A percentile compares a stretch with the other conserved stretches of the same genome.
phyloP scores from a whole-genome alignment of 129 eudicot genomes.

The Pseudognaphalium luteoalbum region DNA sequence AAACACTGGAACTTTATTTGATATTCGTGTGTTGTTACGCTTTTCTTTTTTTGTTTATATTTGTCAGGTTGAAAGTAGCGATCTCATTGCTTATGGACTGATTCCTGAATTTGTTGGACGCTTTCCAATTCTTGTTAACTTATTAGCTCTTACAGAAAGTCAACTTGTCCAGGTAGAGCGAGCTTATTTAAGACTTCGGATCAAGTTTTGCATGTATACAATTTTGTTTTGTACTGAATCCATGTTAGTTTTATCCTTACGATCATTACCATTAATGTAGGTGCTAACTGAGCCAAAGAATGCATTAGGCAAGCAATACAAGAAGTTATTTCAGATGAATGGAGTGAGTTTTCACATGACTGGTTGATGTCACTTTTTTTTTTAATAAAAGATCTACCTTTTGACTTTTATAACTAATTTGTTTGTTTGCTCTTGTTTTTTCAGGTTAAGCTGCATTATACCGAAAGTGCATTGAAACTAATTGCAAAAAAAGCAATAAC shows the following conservation, averaged over 20 bases:
- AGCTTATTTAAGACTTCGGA: neutral
- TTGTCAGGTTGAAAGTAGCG: constrained; percentile 81
- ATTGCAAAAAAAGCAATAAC: constrained; percentile 67
- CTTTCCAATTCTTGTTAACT: constrained; percentile 76
- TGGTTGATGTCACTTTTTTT: no score
- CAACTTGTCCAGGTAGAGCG: constrained; percentile 74
- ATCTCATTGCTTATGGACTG: constrained; percentile 74
- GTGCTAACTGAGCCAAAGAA: constrained; percentile 81
- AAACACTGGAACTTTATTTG: neutral
- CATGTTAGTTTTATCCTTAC: constrained; percentile 3
- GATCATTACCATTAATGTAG: constrained; percentile 29
- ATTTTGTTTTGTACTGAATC: no score
- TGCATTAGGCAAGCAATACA: constrained; percentile 84
- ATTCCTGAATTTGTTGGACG: constrained; percentile 91
- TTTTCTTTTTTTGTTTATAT: neutral
- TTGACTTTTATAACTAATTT: constrained; percentile 20
- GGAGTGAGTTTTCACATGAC: constrained; percentile 42
- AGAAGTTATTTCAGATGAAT: constrained; percentile 33
- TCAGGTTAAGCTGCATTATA: constrained; percentile 73
- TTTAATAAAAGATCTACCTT: neutral
- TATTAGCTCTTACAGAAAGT: constrained; percentile 76
- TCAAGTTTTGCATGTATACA: neutral
- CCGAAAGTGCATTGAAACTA: constrained; percentile 63
- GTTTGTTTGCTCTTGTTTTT: neutral
- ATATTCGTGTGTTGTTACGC: neutral